Evolutionary conservation across 768 basidiomycete genomes (phyloP), one percentile per base, ranked within the genome.

Genomic region (Tricholoma sp.): DNA sequence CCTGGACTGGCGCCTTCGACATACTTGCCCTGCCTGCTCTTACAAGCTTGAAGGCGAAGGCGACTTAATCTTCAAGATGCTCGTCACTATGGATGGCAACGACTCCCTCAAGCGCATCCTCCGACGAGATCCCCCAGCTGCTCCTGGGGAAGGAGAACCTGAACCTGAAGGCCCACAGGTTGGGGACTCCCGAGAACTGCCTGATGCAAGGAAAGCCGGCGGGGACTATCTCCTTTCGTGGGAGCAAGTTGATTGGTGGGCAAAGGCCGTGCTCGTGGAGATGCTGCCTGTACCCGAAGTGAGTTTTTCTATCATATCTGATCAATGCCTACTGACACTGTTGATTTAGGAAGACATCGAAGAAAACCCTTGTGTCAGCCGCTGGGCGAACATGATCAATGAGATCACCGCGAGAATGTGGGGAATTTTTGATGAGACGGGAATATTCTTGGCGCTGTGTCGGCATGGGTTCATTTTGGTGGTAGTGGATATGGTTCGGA

Each of bases 341-440:
- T 24, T 32, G 52, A 9, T 21, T 32, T 51, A 53, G 52, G 52
- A 49, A 29, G 55, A 61, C 18, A 50, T 18, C 8, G 64, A 63
- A 29, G 45, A 27, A 2, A 64, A 56, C 46, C 58, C 61, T 2
- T 71, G 70, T 32, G 59, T 39, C 1, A 55, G 59, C 4, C 39
- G 61, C 0, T 71, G 67, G 67, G 59, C 52, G 18, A 65, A 66
- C 39, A 62, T 64, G 61, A 50, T 35, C 4, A 58, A 57, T 8
- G 63, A 62, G n/a, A 18, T 62, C 1, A 59, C 50, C 0, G 54
- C 59, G 10, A 58, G 54, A 24, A 68, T 67, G 64, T 69, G 64
- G 64, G 63, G 62, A 0, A 58, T 69, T 0, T 71, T 69, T 55
- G 66, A 69, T 18, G 67, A 69, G 57, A 66, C 67, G 0, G 68